Conservation (phyloP, 176 grass and related monocot genomes). For the Avena insularis region DNA sequence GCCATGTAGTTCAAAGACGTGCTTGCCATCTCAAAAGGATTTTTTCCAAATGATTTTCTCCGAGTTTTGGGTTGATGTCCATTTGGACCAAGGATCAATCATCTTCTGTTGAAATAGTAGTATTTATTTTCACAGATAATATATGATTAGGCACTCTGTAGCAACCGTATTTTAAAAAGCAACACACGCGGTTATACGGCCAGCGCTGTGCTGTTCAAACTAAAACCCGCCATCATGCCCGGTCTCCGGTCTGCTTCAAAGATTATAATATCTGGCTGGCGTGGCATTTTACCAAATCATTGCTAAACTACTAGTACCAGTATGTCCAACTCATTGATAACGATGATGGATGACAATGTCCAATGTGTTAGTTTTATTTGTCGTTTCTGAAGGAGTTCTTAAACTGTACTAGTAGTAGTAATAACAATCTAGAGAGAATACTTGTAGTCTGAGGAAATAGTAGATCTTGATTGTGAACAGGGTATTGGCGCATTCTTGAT, state of each 20-base stretch:
- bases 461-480: not conserved
- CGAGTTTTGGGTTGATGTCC: not conserved
- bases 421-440: too few species aligned
- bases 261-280: not conserved
- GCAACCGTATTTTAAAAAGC: not conserved
- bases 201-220: not conserved
- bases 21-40: slow-evolving; percentile 4
- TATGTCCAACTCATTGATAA: not conserved
- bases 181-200: not conserved
- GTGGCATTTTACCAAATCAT: not conserved
- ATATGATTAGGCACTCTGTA: not conserved
- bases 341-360: slow-evolving; percentile 10
- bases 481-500: not conserved
- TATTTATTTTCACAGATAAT: not conserved
- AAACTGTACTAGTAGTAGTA: too few species aligned
- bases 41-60: not conserved
- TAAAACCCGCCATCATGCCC: not conserved
- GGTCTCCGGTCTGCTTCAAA: not conserved
- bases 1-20: not conserved
- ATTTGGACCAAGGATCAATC: not conserved
- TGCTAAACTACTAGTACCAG: not conserved
- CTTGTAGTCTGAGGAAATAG: not conserved
- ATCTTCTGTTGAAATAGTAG: not conserved
- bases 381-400: not conserved
- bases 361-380: not conserved